Conservation (phyloP, 768 basidiomycete species). For the Pisolithus microcarpus region DNA sequence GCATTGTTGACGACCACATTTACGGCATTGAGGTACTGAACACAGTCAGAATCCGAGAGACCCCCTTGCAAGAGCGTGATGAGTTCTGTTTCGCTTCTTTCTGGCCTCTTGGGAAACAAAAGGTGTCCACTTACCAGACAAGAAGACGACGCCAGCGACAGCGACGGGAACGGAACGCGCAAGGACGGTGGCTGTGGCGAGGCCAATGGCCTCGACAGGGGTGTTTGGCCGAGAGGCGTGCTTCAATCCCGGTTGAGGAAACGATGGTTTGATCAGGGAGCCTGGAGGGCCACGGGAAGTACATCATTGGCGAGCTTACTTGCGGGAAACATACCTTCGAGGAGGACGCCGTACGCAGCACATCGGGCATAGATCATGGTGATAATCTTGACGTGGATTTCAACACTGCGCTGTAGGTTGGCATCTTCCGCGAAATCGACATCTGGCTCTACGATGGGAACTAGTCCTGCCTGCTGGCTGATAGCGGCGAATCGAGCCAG, state of each 20-base stretch:
- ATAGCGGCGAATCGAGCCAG: constrained; percentile 43
- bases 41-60: constrained; percentile 34
- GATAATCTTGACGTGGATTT: constrained; percentile 42
- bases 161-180: constrained; percentile 39
- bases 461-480: constrained; percentile 44
- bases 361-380: constrained; percentile 40
- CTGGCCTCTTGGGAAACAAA: background rate
- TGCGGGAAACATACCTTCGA: constrained; percentile 35
- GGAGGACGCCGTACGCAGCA: constrained; percentile 38
- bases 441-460: constrained; percentile 49
- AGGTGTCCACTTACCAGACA: constrained; percentile 33
- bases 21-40: constrained; percentile 34
- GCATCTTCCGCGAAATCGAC: constrained; percentile 45
- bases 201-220: constrained; percentile 36
- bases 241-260: constrained; percentile 43
- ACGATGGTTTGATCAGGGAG: constrained; percentile 45
- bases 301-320: background rate
- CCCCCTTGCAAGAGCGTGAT: constrained; percentile 28
- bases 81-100: background rate
- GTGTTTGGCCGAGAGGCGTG: constrained; percentile 31
- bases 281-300: constrained; percentile 22
- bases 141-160: constrained; percentile 44
- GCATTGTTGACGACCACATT: constrained; percentile 34
- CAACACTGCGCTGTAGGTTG: constrained; percentile 36
- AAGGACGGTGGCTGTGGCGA: constrained; percentile 40